A percentile compares a stretch with the other conserved stretches of the same genome.
These are phyloP conservation scores for Neostapfia colusana DNA, from an alignment of 176 grass and related monocot genomes.

Conservation along the genomic window DNA sequence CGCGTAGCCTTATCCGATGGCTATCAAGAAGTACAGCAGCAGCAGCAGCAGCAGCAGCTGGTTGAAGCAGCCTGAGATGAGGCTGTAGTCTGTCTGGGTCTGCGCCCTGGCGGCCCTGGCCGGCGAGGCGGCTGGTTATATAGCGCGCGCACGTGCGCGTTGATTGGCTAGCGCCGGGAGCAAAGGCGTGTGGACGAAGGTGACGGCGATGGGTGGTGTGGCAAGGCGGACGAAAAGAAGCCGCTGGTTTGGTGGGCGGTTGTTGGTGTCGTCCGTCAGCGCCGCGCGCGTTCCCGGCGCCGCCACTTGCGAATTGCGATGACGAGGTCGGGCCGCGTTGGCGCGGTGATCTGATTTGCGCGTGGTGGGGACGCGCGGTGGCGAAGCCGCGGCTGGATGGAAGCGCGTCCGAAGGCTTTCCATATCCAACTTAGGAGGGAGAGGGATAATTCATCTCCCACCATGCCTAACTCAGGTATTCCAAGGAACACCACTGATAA, in stretches of 20 bases:
- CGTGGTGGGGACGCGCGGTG: too few relatives aligned
- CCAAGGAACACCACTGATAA: too few relatives aligned
- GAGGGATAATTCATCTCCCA: too few relatives aligned
- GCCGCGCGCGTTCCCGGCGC: neutral
- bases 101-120: neutral
- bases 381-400: too few relatives aligned
- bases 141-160: neutral
- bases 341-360: too few relatives aligned
- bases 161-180: neutral
- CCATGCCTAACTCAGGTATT: too few relatives aligned
- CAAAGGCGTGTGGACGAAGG: conserved; percentile 44
- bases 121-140: conserved; percentile 33
- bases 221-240: neutral
- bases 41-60: neutral
- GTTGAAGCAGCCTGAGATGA: neutral
- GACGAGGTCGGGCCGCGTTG: too few relatives aligned
- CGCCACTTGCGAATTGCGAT: too few relatives aligned
- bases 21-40: neutral
- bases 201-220: conserved; percentile 22
- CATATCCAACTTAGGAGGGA: too few relatives aligned
- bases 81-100: conserved; percentile 16
- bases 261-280: neutral
- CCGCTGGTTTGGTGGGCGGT: too few relatives aligned
- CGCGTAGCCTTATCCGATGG: neutral
- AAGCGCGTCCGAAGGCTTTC: too few relatives aligned